Percentiles rank a stretch among this genome's conserved stretches.
Conservation (phyloP, 2,329 filamentous ascomycete species). For the Coniosporium tulheliwenetii region DNA sequence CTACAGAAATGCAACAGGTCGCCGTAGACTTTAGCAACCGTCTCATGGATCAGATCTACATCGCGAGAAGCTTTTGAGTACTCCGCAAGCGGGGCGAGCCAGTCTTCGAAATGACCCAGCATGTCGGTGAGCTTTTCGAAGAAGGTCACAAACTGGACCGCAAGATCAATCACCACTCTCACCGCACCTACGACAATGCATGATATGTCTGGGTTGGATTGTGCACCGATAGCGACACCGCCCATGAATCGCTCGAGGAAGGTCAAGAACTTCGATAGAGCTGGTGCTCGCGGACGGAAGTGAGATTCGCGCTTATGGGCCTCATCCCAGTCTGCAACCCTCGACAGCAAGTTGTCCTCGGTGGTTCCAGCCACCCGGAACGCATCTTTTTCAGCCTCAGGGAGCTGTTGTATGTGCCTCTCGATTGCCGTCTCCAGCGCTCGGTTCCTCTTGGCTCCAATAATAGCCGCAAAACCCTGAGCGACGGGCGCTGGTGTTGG, state of each 20-base stretch:
- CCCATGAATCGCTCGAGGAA: conserved; percentile 10
- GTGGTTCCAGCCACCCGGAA: conserved; percentile 6
- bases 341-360: conserved; percentile 5
- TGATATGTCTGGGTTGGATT: conserved; percentile 8
- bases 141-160: conserved; percentile 7
- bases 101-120: conserved; percentile 7
- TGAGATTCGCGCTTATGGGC: conserved; percentile 7
- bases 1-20: conserved; percentile 8
- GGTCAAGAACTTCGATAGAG: conserved; percentile 7
- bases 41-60: conserved; percentile 4
- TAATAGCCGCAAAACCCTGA: too few relatives aligned
- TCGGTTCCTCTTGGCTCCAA: not conserved
- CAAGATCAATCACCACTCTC: conserved; percentile 8
- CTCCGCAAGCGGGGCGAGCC: conserved; percentile 8
- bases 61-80: conserved; percentile 6
- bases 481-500: too few relatives aligned
- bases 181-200: conserved; percentile 9
- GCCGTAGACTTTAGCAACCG: conserved; percentile 7
- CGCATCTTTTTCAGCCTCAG: conserved; percentile 6
- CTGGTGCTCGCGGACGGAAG: conserved; percentile 8
- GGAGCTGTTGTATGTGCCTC: conserved; percentile 4
- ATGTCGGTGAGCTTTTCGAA: conserved; percentile 9
- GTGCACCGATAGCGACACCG: conserved; percentile 8
- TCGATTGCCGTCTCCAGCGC: conserved; percentile 4
- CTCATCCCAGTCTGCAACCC: conserved; percentile 4